Base-by-base conservation (phyloP, 2,329 filamentous ascomycete genomes). In the Epichloe coenophiala region DNA sequence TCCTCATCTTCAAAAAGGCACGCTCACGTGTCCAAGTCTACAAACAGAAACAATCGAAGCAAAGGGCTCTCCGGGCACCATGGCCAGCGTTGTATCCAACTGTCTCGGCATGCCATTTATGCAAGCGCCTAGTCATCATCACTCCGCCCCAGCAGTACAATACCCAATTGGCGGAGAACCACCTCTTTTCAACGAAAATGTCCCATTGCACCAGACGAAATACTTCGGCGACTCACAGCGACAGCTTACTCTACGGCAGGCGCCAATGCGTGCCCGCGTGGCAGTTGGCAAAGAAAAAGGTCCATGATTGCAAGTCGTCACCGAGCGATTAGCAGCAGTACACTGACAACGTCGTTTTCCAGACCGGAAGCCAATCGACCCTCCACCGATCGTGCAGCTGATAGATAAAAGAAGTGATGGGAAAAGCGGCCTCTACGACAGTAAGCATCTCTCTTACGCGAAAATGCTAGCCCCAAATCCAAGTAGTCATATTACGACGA, bases 291-390 rank as follows among this genome's bases (percentile, higher is more conserved):
- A 88, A 65, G 85, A 88, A 62, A 88, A 88, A 72, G 78, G 83
- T 85, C 67, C 49, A 65, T 7, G 11, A 31, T 4, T 31, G 11
- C 31, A 31, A 31, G 31, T 31, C 31, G 31, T 31, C 31, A 9
- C 31, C 8, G 31, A 31, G 31, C 27, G 9, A 31, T 31, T 31
- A 31, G 31, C 31, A 31, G 31, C 31, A 31, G 8, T 11, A 31
- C 31, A 31, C 31, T 31, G 31, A 31, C 31, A 9, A 31, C 31
- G 31, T 11, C 31, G 9, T 31, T 31, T 31, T 31, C 31, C 31
- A 86, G 85, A 87, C 61, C 83, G 88, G 57, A 94, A 94, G 66
- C 87, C 88, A 7, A 80, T 95, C 60, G 88, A 95, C 63, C 88
- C 90, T 48, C 88, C 88, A 12, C 88, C 88, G 41, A 86, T 95